These are phyloP conservation scores for Zasmidium cellare DNA, from an alignment of 2,329 filamentous ascomycete species.

Conservation along the genomic window DNA sequence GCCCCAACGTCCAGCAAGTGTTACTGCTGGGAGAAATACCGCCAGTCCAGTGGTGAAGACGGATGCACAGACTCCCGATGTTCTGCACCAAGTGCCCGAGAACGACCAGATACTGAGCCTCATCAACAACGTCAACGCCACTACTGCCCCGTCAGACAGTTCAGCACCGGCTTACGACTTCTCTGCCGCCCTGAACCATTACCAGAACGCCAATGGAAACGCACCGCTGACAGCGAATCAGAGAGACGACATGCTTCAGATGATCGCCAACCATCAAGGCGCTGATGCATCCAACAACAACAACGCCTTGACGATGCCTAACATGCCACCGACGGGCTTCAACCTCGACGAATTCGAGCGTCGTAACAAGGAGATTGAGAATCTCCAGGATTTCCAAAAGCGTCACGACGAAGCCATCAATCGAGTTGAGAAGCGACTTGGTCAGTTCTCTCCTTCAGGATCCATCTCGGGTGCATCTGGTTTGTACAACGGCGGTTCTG, in stretches of 20 bases:
- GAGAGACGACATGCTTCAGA: slow-evolving; percentile 47
- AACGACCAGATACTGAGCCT: slow-evolving; percentile 53
- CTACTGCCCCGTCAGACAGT: slow-evolving; percentile 33
- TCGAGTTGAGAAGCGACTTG: not conserved
- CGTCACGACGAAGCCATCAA: not conserved
- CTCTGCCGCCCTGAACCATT: slow-evolving; percentile 47
- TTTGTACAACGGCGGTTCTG: slow-evolving; percentile 4
- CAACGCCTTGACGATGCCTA: slow-evolving; percentile 50
- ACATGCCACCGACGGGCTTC: not conserved
- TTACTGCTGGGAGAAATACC: slow-evolving; percentile 11
- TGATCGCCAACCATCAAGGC: slow-evolving; percentile 46
- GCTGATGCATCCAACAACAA: slow-evolving; percentile 51
- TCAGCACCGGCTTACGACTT: slow-evolving; percentile 45
- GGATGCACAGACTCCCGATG: slow-evolving; percentile 40
- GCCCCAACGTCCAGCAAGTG: slow-evolving; percentile 15
- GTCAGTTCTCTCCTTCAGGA: slow-evolving; percentile 1
- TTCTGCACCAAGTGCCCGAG: slow-evolving; percentile 37
- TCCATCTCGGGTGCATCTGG: slow-evolving; percentile 4
- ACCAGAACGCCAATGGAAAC: slow-evolving; percentile 47
- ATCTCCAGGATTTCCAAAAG: not conserved
- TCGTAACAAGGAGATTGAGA: not conserved
- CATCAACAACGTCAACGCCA: slow-evolving; percentile 48
- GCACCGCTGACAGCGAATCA: slow-evolving; percentile 50
- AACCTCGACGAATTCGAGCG: not conserved
- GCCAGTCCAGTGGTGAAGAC: slow-evolving; percentile 40